Evolutionary conservation across 2,329 filamentous ascomycete genomes (phyloP), one percentile per base, ranked within the genome.

Genomic region (Colletotrichum higginsianum): DNA sequence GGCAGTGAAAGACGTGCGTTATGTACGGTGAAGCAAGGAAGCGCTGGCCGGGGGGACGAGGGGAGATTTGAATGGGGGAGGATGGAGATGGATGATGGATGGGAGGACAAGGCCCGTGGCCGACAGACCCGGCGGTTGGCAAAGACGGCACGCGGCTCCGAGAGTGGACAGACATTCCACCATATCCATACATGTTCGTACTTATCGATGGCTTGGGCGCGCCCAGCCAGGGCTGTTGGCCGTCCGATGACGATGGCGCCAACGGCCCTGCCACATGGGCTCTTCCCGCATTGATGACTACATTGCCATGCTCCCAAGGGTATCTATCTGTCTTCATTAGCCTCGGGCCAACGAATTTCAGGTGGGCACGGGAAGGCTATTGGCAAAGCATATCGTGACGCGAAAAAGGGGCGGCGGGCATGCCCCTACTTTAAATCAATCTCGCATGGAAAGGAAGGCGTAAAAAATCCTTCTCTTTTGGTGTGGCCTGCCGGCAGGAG

Each of bases 21-120:
- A 66, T 70, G 67, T 70, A 47, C 67, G 66, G 65, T 68, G 68
- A 67, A 67, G 68, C 68, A 56, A 64, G 23, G 55, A 26, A 44
- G 16, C 49, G n/a, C 58, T 40, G 58, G 38, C 42, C 52, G n/a
- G 50, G 63, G 63, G 57, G 26, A 12, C 5, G 5, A 26, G 47
- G 35, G 38, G 53, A 68, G 65, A 72, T 68, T 72, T 52, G 21
- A 47, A 47, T 50, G 30, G 44, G 44, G 56, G 11, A 23, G 11
- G 18, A 63, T 23, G 23, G 38, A 46, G 44, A 52, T 21, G 47
- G 47, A 66, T 61, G 56, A 30, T 30, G 30, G 56, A 26, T 4
- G 26, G 47, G 50, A 61, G 21, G 44, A 58, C 57, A 21, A 63
- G 68, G 65, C 26, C 30, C 65, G 47, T 66, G 23, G 21, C 52